These are phyloP conservation scores for Gonapodya prolifera DNA, from an alignment of 192 early-diverging fungal genomes.

Conservation along the genomic window DNA sequence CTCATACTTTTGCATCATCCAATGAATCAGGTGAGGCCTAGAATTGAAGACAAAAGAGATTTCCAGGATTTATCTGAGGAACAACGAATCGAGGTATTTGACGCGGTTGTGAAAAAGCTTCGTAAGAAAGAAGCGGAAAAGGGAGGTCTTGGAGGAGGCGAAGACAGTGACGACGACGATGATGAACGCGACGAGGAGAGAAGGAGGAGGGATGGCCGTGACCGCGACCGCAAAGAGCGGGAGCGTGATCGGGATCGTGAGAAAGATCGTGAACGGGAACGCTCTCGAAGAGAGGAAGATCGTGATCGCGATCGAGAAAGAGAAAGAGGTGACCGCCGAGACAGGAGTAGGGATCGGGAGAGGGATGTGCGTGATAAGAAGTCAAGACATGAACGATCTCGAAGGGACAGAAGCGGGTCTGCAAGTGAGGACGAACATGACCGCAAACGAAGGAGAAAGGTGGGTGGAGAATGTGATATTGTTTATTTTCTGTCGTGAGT, in stretches of 20 bases:
- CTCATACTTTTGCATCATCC: not conserved
- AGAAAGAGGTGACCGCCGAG: not conserved
- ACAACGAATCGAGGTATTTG: constrained; percentile 56
- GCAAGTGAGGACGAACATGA: not conserved
- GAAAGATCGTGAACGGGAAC: not conserved
- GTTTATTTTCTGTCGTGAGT: not conserved
- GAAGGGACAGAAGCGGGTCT: not conserved
- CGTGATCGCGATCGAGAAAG: not conserved
- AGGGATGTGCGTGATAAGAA: not conserved
- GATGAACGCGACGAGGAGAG: not conserved
- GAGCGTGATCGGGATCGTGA: not conserved
- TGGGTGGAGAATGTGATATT: not conserved
- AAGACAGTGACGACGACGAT: not conserved
- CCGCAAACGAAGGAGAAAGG: not conserved
- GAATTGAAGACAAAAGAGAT: constrained; percentile 38
- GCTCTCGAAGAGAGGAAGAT: not conserved
- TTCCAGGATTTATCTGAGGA: constrained; percentile 56
- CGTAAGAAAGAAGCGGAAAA: not conserved
- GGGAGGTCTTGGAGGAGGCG: not conserved
- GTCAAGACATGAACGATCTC: not conserved
- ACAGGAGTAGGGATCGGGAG: not conserved
- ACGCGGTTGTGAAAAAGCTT: constrained; percentile 29
- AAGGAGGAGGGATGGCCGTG: not conserved
- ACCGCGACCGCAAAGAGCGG: not conserved
- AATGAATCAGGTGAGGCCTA: constrained; percentile 22